Conservation (phyloP, 2,329 filamentous ascomycete species). For the Magnaporthales sp. region DNA sequence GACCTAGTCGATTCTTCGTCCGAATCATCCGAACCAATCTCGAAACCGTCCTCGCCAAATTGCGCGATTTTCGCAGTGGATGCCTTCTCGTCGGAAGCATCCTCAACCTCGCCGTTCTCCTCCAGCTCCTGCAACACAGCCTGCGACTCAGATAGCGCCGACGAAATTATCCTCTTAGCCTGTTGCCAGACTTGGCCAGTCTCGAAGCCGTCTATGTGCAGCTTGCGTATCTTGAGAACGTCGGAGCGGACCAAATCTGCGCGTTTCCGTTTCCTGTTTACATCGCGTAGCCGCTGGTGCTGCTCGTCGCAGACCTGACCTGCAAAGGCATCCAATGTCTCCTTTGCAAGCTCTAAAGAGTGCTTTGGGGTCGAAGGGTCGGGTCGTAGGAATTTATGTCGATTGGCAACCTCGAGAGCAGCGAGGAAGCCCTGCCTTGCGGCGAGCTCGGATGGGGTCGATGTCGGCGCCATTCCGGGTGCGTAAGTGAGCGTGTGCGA, state of each 20-base stretch:
- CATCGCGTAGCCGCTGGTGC: constrained; percentile 50
- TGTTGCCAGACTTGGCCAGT: constrained; percentile 92
- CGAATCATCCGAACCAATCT: constrained; percentile 20
- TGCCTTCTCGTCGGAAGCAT: background rate
- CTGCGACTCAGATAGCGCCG: constrained; percentile 40
- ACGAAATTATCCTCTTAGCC: constrained; percentile 68
- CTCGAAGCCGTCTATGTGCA: constrained; percentile 82
- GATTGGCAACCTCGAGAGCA: constrained; percentile 46
- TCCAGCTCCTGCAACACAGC: constrained; percentile 39
- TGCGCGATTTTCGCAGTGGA: constrained; percentile 17
- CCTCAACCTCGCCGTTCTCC: constrained; percentile 21
- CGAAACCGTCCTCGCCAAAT: constrained; percentile 28
- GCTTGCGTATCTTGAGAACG: constrained; percentile 67
- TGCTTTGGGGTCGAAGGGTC: constrained; percentile 55
- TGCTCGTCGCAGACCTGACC: constrained; percentile 66
- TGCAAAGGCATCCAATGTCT: constrained; percentile 71
- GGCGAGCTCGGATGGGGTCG: constrained; percentile 20
- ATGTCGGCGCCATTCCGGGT: constrained; percentile 29
- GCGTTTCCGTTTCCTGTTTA: constrained; percentile 69
- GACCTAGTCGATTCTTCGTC: constrained; percentile 23
- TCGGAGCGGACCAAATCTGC: constrained; percentile 35
- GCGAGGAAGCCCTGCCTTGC: constrained; percentile 44
- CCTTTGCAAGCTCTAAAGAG: constrained; percentile 68
- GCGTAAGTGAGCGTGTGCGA: constrained; percentile 53
- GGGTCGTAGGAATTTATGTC: constrained; percentile 72